These are phyloP conservation scores for Tricharina praecox DNA, from an alignment of 495 filamentous ascomycete genomes.

Conservation along the genomic window DNA sequence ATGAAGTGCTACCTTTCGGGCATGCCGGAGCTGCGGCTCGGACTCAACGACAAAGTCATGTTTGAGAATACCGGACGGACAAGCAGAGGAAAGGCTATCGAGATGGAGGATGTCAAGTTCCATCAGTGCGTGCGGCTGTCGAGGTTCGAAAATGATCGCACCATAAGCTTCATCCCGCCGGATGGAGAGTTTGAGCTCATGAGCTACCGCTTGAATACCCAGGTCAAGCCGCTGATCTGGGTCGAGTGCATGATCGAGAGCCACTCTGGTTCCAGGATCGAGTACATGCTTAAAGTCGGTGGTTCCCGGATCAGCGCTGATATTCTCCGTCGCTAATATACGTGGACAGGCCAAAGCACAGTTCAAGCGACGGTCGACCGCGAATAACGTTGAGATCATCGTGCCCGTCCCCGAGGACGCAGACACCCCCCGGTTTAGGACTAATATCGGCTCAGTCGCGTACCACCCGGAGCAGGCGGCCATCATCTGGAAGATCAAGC, in stretches of 20 bases:
- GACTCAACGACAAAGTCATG: conserved; percentile 98
- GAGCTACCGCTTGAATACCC: conserved; percentile 97
- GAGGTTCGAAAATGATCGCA: conserved; percentile 95
- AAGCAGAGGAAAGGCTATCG: conserved; percentile 88
- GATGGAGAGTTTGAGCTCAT: conserved; percentile 99
- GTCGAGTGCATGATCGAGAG: conserved; percentile 94
- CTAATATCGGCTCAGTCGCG: conserved; percentile 94
- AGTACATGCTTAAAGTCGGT: conserved; percentile 87
- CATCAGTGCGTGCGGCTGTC: conserved; percentile 95
- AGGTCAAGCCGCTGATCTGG: conserved; percentile 97
- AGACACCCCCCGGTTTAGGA: conserved; percentile 89
- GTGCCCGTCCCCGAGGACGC: conserved; percentile 97
- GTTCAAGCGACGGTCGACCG: conserved; percentile 93
- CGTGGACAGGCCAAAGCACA: conserved; percentile 61
- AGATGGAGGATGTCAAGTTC: conserved; percentile 99
- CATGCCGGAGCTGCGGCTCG: conserved; percentile 92
- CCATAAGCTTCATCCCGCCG: conserved; percentile 96
- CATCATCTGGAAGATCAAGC: conserved; percentile 99
- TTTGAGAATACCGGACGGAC: conserved; percentile 95
- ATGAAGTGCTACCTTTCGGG: conserved; percentile 99
- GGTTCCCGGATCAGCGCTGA: neutral
- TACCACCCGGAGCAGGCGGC: conserved; percentile 95
- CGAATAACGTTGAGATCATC: conserved; percentile 96
- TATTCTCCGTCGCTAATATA: neutral
- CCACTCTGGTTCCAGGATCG: conserved; percentile 84